Base-by-base conservation (phyloP, 73 alveolate genomes). In the Symbiodinium natans region DNA sequence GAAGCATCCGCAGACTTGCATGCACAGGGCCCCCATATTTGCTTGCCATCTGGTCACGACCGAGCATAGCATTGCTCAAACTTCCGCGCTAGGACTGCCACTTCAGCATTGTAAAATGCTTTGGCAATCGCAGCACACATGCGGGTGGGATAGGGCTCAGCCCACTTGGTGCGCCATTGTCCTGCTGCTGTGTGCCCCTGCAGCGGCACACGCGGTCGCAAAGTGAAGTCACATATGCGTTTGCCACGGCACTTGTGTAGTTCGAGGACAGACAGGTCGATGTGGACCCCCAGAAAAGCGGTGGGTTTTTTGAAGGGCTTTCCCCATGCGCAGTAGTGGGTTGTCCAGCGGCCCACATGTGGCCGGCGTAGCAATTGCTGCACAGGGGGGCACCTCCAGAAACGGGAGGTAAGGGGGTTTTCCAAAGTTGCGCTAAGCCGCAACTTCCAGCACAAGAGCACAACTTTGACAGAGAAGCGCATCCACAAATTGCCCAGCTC, bases 271-370 rank as follows among this genome's bases (percentile, higher is more conserved):
- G 68, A 7, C 1, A 52, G n/a, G 21, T 52, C 68, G 31, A 83
- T n/a, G 25, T 41, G 40, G 3, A 83, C 92, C 2, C 74, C 40
- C 1, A 41, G 75, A 11, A 83, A 42, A 27, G 25, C 42, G 3
- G 92, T 42, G 15, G 92, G 68, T n/a, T 41, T 83, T 0, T 42
- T 41, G 75, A 23, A 83, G 0, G 41, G 41, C 13, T 23, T 83
- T 2, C 92, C 92, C 71, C 71, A 83, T 0, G 71, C 75, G 21
- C 92, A 83, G 43, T 41, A 41, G 31, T 83, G 75, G n/a, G 75
- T 41, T 1, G 27, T 63, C 11, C 10, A 1, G 31, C 42, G 5
- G 2, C 15, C 29, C 1, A n/a, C 71, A 40, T 9, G 17, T 15
- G 25, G 56, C 1, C 38, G 59, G 19, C 90, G 38, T 0, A 38